Conservation (phyloP, 768 basidiomycete species). For the Floccularia luteovirens region DNA sequence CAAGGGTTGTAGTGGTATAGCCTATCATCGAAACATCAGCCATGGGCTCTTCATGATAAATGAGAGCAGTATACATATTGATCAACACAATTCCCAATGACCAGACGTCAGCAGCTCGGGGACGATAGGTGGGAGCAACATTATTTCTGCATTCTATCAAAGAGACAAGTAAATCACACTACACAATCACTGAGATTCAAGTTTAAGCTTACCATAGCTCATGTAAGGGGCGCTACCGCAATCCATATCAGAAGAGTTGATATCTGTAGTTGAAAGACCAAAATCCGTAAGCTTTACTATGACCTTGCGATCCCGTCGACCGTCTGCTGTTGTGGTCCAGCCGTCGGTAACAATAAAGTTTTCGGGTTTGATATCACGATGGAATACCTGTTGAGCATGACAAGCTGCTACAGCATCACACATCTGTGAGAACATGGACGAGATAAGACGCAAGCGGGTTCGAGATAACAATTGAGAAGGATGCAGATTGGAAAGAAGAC, state of each 20-base stretch:
- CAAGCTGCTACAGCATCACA: constrained; percentile 95
- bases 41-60: constrained; percentile 4
- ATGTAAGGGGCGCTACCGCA: constrained; percentile 99
- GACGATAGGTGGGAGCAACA: constrained; percentile 87
- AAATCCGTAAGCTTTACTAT: constrained; percentile 97
- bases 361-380: constrained; percentile 99
- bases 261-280: constrained; percentile 86
- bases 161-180: constrained; percentile 10
- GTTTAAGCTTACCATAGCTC: constrained; percentile 73
- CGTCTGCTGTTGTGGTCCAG: constrained; percentile 43
- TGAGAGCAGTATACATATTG: constrained; percentile 66
- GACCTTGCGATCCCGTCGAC: constrained; percentile 73
- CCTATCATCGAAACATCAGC: constrained; percentile 31
- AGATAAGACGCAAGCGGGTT: constrained; percentile 85
- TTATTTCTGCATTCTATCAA: constrained; percentile 98
- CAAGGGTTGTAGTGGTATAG: constrained; percentile 98
- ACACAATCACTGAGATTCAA: constrained; percentile 1
- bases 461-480: constrained; percentile 78
- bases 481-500: constrained; percentile 77
- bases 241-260: constrained; percentile 91
- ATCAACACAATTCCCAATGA: constrained; percentile 97
- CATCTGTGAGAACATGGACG: constrained; percentile 98
- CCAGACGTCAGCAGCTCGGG: constrained; percentile 97
- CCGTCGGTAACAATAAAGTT: constrained; percentile 95
- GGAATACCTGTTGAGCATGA: constrained; percentile 85